Evolutionary conservation across 352 stramenopile species (phyloP), one percentile per base, ranked within the genome.

Genomic region (Globisporangium radiosum): DNA sequence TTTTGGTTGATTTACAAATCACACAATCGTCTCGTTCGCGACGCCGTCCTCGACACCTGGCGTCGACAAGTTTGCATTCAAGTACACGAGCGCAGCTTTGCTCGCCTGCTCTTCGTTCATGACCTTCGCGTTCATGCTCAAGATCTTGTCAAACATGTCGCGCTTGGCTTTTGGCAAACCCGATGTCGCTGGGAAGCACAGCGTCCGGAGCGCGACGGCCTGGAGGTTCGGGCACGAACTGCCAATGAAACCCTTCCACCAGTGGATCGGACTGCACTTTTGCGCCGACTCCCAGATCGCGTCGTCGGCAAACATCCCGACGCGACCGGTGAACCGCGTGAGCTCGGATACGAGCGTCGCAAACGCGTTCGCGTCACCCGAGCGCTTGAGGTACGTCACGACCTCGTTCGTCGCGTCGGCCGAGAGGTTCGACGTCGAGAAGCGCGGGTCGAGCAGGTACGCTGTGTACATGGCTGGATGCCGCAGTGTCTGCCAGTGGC

Each of bases 201-300:
- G 52, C 14, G 78, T 86, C 38, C 72, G 76, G 53, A 91, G 52
- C n/a, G 77, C 81, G 13, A 89, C 65, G 15, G 67, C 55, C 54
- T 91, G 78, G 19, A 91, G 61, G 58, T 87, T 79, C 14, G 78
- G 81, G 56, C 78, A 87, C 54, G 78, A 85, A 49, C 75, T 73
- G 17, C 78, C 81, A 64, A 91, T 88, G 42, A 91, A 89, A n/a
- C 76, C 78, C 49, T 88, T 89, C 78, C 78, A 91, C 78, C 78
- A 91, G 54, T 87, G 71, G 63, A 89, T 62, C 2, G 76, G 81
- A 55, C 76, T 85, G 63, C 77, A 87, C 42, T 89, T 85, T 37
- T 87, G 76, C 3, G 78, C 81, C 11, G 78, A 88, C 36, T 86
- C 81, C 81, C 78, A 88, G 45, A 91, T 78, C 7, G 81, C 69